Conservation (phyloP, 83 land plant species). For the Thuja plicata region DNA sequence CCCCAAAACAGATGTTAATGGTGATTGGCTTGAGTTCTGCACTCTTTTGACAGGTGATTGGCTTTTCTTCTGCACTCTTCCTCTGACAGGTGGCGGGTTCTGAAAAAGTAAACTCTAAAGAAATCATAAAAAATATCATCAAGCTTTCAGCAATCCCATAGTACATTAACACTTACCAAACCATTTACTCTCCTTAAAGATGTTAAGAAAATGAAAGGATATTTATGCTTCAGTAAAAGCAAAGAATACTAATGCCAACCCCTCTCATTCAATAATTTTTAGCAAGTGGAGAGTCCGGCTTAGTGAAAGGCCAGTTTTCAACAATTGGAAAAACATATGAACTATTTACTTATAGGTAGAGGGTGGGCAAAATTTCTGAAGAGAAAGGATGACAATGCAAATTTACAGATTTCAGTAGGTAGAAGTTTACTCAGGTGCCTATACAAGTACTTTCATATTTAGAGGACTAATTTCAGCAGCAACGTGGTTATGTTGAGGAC, state of each 20-base stretch:
- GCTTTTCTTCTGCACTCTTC: slow-evolving; percentile 17
- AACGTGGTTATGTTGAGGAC: no score
- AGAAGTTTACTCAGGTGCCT: no score
- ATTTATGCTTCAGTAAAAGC: neutral
- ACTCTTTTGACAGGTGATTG: neutral
- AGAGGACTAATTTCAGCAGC: no score
- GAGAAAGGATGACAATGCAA: neutral
- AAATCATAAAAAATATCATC: neutral
- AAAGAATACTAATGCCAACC: neutral
- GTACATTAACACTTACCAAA: neutral
- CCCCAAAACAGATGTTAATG: neutral
- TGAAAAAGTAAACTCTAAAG: slow-evolving; percentile 19
- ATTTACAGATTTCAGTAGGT: neutral
- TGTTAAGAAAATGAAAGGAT: neutral
- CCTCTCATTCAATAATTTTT: neutral
- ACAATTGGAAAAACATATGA: neutral
- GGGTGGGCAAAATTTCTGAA: neutral
- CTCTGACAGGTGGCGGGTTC: slow-evolving; percentile 22
- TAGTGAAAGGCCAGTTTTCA: neutral
- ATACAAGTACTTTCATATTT: no score
- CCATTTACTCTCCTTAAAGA: neutral
- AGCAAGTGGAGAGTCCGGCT: neutral
- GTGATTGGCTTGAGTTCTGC: slow-evolving; percentile 8
- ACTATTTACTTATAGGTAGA: neutral
- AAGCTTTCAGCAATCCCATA: neutral